A percentile compares a stretch with the other conserved stretches of the same genome.
Conservation (phyloP, 345 rosid species). For the Viola odorata region DNA sequence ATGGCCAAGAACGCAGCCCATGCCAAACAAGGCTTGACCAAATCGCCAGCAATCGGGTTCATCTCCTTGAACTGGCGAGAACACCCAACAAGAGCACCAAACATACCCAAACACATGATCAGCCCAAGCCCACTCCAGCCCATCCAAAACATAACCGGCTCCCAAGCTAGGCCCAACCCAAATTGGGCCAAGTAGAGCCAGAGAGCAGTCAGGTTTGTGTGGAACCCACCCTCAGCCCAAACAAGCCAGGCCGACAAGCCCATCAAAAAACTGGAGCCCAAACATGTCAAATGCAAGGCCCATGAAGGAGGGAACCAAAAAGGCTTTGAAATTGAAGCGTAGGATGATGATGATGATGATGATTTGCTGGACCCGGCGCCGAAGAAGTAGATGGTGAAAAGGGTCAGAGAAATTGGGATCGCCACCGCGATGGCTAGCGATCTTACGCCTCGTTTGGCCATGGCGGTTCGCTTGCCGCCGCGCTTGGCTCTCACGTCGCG, state of each 20-base stretch:
- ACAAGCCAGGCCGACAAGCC: slow-evolving; percentile 84
- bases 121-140: slow-evolving; percentile 50
- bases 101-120: slow-evolving; percentile 32
- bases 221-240: slow-evolving; percentile 91
- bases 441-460: slow-evolving; percentile 73
- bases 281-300: slow-evolving; percentile 47
- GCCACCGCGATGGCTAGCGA: slow-evolving; percentile 55
- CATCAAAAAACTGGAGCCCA: slow-evolving; percentile 51
- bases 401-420: slow-evolving; percentile 55
- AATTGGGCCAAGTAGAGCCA: slow-evolving; percentile 54
- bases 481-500: slow-evolving; percentile 13
- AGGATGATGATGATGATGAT: no score
- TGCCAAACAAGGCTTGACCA: slow-evolving; percentile 69
- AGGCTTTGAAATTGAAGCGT: slow-evolving; percentile 20
- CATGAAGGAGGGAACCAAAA: slow-evolving; percentile 63
- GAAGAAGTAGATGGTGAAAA: slow-evolving; percentile 41
- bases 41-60: slow-evolving; percentile 61
- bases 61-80: slow-evolving; percentile 42
- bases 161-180: slow-evolving; percentile 49
- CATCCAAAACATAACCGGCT: slow-evolving; percentile 39
- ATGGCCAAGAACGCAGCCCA: slow-evolving; percentile 60
- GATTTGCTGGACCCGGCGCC: slow-evolving; percentile 27
- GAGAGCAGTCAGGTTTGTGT: slow-evolving; percentile 44
- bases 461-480: slow-evolving; percentile 37
- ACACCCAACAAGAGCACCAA: slow-evolving; percentile 53